phyloP scores from a whole-genome alignment of 305 asterid genomes.

The Rubia tinctorum region DNA sequence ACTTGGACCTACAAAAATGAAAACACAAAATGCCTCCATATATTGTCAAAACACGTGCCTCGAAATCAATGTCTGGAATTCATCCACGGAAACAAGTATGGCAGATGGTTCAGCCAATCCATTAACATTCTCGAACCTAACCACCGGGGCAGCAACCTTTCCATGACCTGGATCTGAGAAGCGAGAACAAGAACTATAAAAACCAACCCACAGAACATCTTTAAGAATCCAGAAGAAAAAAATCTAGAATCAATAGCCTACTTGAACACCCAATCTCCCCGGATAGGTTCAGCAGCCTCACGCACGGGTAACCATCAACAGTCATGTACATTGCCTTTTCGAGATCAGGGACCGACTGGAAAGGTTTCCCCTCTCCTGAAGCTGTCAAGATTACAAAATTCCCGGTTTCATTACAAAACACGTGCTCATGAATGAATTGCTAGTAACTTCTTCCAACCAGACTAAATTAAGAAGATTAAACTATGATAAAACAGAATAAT shows the following conservation, averaged over 20 bases:
- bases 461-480: background rate
- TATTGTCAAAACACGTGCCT: conserved; percentile 48
- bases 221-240: conserved; percentile 4
- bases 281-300: conserved; percentile 86
- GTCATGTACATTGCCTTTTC: conserved; percentile 82
- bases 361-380: conserved; percentile 52
- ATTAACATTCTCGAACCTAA: conserved; percentile 47
- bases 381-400: conserved; percentile 34
- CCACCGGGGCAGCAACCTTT: conserved; percentile 78
- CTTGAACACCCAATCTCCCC: conserved; percentile 99
- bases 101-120: conserved; percentile 58
- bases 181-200: conserved; percentile 26
- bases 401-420: background rate
- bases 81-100: conserved; percentile 61
- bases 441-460: background rate
- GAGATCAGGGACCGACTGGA: conserved; percentile 96
- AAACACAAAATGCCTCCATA: conserved; percentile 8
- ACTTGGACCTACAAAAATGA: background rate
- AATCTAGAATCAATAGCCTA: conserved; percentile 31
- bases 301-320: conserved; percentile 93
- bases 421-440: background rate
- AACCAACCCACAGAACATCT: background rate
- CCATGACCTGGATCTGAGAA: conserved; percentile 81
- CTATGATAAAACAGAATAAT: background rate
- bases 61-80: conserved; percentile 65